phyloP scores from a whole-genome alignment of 108 stramenopile genomes.

The Cylindrotheca fusiformis region DNA sequence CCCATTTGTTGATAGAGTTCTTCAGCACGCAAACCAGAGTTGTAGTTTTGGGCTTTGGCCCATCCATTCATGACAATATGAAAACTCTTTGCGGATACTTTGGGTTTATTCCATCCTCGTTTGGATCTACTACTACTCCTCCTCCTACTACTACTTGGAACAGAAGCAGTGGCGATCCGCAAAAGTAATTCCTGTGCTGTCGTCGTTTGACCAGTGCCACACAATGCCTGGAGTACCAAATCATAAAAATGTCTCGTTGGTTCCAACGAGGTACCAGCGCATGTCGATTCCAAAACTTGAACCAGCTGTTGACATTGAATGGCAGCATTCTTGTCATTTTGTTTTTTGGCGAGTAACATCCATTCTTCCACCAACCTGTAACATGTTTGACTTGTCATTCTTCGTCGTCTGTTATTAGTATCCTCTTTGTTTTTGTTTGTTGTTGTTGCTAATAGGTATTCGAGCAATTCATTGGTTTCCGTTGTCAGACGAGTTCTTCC shows the following conservation, averaged over 20 bases:
- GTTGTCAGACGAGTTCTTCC: too few relatives aligned
- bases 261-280: background rate
- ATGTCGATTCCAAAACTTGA: background rate
- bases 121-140: too few relatives aligned
- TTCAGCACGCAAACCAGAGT: constrained; percentile 37
- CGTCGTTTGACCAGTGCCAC: background rate
- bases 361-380: background rate
- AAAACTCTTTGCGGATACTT: constrained; percentile 30
- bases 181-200: background rate
- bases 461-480: too few relatives aligned
- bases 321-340: background rate
- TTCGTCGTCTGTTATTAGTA: too few relatives aligned
- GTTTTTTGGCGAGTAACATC: background rate
- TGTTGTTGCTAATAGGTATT: too few relatives aligned
- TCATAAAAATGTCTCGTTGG: background rate
- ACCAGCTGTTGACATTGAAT: background rate
- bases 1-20: constrained; percentile 33
- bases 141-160: too few relatives aligned
- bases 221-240: background rate
- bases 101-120: too few relatives aligned
- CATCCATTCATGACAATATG: constrained; percentile 50
- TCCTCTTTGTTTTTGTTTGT: too few relatives aligned
- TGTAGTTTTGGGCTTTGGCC: constrained; percentile 28
- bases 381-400: background rate
- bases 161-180: background rate